Percentiles rank a stretch among this genome's conserved stretches.
Evolutionary conservation across 352 stramenopile species (phyloP).

Genomic region (Globisporangium lucens): DNA sequence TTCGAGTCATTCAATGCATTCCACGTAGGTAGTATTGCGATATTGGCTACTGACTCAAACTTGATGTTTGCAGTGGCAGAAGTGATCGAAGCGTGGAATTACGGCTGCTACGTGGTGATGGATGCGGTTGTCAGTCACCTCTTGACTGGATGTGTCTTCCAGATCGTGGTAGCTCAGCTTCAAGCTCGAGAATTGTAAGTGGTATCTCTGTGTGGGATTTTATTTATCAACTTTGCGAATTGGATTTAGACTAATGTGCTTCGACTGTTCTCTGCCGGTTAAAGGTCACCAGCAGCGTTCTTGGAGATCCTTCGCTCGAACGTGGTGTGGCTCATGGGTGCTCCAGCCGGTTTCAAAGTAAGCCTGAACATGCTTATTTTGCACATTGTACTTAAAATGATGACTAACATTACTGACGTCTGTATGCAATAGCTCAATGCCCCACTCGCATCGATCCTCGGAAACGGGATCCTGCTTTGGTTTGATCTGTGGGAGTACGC

Average conservation of each 20-base stretch:
- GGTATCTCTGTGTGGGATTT: not conserved
- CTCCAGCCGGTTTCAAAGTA: slow-evolving; percentile 75
- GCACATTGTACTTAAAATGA: no score
- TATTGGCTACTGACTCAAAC: not conserved
- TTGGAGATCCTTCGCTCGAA: slow-evolving; percentile 46
- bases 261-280: not conserved
- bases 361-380: not conserved
- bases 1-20: slow-evolving; percentile 10
- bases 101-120: slow-evolving; percentile 28
- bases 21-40: no score
- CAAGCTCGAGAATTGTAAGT: slow-evolving; percentile 13
- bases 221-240: not conserved
- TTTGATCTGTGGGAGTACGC: slow-evolving; percentile 72
- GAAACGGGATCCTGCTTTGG: slow-evolving; percentile 78
- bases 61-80: slow-evolving; percentile 19
- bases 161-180: slow-evolving; percentile 3
- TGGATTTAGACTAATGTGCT: not conserved
- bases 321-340: slow-evolving; percentile 76
- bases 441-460: slow-evolving; percentile 83
- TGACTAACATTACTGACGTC: not conserved
- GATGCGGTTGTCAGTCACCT: slow-evolving; percentile 24
- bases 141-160: slow-evolving; percentile 11
- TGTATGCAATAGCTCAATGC: slow-evolving; percentile 67
- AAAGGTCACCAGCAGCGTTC: slow-evolving; percentile 30
- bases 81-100: slow-evolving; percentile 33